A percentile compares a stretch with the other conserved stretches of the same genome.
Evolutionary conservation across 2,329 filamentous ascomycete genomes (phyloP).

Genomic region (Colletotrichum sp.): DNA sequence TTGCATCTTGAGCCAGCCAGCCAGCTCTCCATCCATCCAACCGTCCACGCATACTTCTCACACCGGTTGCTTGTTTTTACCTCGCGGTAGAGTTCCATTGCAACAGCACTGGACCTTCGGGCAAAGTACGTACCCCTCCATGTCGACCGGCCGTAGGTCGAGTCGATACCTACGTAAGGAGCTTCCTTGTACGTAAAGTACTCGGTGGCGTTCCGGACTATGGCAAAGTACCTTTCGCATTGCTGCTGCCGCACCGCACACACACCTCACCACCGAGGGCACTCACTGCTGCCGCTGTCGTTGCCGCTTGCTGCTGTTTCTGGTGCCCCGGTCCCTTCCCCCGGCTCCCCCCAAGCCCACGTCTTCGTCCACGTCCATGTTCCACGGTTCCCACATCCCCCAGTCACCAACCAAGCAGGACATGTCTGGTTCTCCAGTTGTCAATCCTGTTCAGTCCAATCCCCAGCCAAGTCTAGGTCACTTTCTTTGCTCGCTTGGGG

Average conservation of each 20-base stretch:
- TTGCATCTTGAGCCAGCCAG: not conserved
- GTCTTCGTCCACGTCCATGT: not conserved
- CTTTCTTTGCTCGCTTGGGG: not conserved
- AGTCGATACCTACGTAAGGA: not conserved
- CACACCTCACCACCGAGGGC: not conserved
- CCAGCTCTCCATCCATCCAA: not conserved
- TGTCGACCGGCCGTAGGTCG: not conserved
- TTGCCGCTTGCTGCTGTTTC: not conserved
- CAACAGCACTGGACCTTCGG: not conserved
- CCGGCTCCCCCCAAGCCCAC: not conserved
- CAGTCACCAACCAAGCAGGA: not conserved
- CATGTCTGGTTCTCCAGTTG: not conserved
- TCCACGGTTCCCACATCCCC: not conserved
- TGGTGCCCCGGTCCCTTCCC: not conserved
- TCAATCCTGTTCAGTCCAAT: not conserved
- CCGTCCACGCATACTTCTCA: not conserved
- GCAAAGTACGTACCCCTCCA: not conserved
- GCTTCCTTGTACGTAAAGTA: constrained; percentile 6
- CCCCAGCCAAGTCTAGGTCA: not conserved
- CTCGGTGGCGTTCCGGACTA: not conserved
- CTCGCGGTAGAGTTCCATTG: not conserved
- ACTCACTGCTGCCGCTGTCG: not conserved
- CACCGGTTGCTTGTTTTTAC: not conserved
- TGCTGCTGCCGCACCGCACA: not conserved
- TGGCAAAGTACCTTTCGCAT: constrained; percentile 17